Base-by-base conservation (phyloP, 495 filamentous ascomycete species). In the Tricharina praecox region DNA sequence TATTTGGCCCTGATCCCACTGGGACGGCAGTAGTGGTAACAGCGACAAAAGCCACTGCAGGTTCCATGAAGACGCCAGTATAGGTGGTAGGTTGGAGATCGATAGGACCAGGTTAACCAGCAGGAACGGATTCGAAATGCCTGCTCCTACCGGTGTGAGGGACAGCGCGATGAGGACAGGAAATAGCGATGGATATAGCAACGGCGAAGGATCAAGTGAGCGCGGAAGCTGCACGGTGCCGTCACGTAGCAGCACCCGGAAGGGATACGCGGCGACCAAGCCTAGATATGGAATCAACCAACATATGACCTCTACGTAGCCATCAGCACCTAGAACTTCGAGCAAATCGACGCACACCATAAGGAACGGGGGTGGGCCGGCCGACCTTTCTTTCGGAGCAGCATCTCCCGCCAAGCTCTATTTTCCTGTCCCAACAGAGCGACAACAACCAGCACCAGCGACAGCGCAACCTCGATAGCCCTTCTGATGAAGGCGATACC, bases 201-300 rank as follows among this genome's bases (percentile, higher is more conserved):
- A 66, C 4, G 90, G 84, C 13, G 90, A 90, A 1, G 85, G 90
- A 57, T 97, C 90, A 61, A 96, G 93, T 21, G 71, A 61, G 16
- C 41, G 47, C n/a, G 58, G 53, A 24, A 51, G 55, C 25, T 52
- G 50, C 10, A 63, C 26, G 25, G 34, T 42, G 21, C 36, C 11
- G 23, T 48, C 45, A 13, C 48, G 38, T 10, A 56, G 34, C n/a
- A 60, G 35, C 7, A 60, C 53, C 30, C 41, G 45, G 9, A 60
- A 38, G 11, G 58, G 58, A 39, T 57, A 50, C 30, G 52, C 34
- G 13, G 49, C 21, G 19, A 60, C 30, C 18, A 52, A 39, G 3
- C 40, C 50, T 13, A 19, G 13, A 40, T 48, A 48, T 8, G 45
- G 19, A 38, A 38, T 23, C 23, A 32, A 24, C 45, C 45, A 48